Conservation (phyloP, 23 red algal species). For the Gracilariopsis chorda region DNA sequence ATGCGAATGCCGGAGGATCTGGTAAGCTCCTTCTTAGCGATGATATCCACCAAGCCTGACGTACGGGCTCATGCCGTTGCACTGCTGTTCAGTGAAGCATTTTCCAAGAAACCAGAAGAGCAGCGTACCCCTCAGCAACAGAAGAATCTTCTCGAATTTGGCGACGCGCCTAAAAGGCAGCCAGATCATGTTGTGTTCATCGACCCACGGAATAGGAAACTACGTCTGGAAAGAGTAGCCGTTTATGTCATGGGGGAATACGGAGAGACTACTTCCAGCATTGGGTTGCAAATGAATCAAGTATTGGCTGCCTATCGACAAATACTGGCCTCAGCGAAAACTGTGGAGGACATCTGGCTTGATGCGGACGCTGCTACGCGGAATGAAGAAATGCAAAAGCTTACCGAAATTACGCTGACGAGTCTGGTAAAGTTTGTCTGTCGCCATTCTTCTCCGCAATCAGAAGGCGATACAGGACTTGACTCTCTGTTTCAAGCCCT, state of each 20-base stretch:
- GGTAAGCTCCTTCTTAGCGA: slow-evolving; percentile 62
- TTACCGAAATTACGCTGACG: slow-evolving; percentile 44
- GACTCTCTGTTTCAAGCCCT: slow-evolving; percentile 2
- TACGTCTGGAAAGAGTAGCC: slow-evolving; percentile 51
- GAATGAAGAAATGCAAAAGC: slow-evolving; percentile 3
- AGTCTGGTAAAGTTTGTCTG: slow-evolving; percentile 54
- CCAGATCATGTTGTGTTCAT: not conserved
- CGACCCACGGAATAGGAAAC: slow-evolving; percentile 29
- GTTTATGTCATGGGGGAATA: slow-evolving; percentile 63
- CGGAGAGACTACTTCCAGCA: not conserved
- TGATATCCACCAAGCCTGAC: slow-evolving; percentile 60
- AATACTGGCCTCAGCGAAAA: not conserved
- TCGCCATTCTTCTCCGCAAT: not conserved
- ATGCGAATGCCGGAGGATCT: slow-evolving; percentile 62
- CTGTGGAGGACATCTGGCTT: slow-evolving; percentile 33
- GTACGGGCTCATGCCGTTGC: slow-evolving; percentile 69
- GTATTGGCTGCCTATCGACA: slow-evolving; percentile 5
- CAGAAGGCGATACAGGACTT: not conserved
- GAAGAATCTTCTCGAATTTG: not conserved
- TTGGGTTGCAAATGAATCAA: slow-evolving; percentile 23
- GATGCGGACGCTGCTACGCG: not conserved
- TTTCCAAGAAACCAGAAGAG: not conserved
- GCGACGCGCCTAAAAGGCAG: not conserved
- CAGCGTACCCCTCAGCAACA: not conserved
- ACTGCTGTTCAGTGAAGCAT: slow-evolving; percentile 46